Base-by-base conservation (phyloP, 257 asterid genomes). In the Coffea canephora region DNA sequence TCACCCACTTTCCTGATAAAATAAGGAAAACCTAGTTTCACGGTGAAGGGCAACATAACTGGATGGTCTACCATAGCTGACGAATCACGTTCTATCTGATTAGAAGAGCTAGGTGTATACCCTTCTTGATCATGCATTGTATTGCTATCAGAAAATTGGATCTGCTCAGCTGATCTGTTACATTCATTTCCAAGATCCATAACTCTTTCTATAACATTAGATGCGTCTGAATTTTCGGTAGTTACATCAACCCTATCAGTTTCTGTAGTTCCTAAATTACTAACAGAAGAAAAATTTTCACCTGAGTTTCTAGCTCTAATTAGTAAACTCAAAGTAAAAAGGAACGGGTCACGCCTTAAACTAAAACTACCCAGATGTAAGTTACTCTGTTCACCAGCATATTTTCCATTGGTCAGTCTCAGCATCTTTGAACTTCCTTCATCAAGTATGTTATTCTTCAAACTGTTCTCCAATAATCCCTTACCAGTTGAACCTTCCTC, bases 261-360 rank as follows among this genome's bases (percentile, higher is more conserved):
- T 49, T 72, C 85, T 52, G 57, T 69, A 68, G 69, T 61, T 76
- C 76, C 78, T 31, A 59, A 68, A 46, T 69, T 72, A 82, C 79
- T 66, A 68, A 46, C 59, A n/a, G 92, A 80, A 84, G 89, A 84
- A 82, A 75, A 57, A 14, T 83, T 84, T 69, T 84, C 86, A 39
- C 66, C 66, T 49, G 85, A 82, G 65, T 84, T 72, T 50, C 79
- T 77, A 82, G 87, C 82, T 82, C 82, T 83, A 59, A 80, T 41
- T 69, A 84, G 78, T 83, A 79, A 85, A 76, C 79, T 83, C 78
- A 86, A 73, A 73, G 89, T 86, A 77, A 82, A 80, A 79, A 87
- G 89, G 87, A 84, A 89, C 18, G 91, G 94, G 83, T 89, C 92
- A 2, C 83, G 85, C 19, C 85, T 19, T 72, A 81, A 43, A 46